phyloP scores from a whole-genome alignment of 345 rosid genomes.

The Syzygium grande region DNA sequence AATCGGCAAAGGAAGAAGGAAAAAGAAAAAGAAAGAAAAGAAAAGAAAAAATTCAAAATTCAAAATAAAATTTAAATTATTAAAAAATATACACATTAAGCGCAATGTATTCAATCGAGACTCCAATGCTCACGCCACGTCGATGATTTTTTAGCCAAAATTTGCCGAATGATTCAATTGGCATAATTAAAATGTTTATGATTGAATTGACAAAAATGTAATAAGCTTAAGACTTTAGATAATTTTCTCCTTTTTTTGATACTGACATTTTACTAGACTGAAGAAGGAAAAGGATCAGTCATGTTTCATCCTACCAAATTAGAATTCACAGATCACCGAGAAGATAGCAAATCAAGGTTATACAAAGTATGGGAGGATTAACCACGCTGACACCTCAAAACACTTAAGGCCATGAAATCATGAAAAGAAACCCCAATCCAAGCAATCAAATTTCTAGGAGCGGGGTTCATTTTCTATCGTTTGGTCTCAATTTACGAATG shows the following conservation, averaged over 20 bases:
- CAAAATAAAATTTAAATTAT: no score
- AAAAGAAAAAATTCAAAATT: no score
- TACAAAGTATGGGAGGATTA: neutral
- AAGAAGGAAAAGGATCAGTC: neutral
- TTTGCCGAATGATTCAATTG: no score
- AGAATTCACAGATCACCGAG: neutral
- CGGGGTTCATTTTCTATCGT: neutral
- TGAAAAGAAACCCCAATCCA: neutral
- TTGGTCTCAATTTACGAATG: neutral
- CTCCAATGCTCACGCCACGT: fast-evolving
- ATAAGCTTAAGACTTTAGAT: no score
- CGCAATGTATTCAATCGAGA: no score
- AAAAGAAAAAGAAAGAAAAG: no score
- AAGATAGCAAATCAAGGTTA: neutral
- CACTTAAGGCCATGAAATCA: neutral
- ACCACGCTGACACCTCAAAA: neutral
- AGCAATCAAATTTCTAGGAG: neutral
- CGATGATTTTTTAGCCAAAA: no score
- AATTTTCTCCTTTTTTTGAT: no score
- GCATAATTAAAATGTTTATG: no score
- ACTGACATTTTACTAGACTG: neutral
- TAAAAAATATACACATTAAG: no score
- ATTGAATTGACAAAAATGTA: no score
- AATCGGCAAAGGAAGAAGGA: no score
- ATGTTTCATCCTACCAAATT: neutral